These are phyloP conservation scores for Scedosporium aurantiacum DNA, from an alignment of 2,329 filamentous ascomycete species.

Conservation along the genomic window DNA sequence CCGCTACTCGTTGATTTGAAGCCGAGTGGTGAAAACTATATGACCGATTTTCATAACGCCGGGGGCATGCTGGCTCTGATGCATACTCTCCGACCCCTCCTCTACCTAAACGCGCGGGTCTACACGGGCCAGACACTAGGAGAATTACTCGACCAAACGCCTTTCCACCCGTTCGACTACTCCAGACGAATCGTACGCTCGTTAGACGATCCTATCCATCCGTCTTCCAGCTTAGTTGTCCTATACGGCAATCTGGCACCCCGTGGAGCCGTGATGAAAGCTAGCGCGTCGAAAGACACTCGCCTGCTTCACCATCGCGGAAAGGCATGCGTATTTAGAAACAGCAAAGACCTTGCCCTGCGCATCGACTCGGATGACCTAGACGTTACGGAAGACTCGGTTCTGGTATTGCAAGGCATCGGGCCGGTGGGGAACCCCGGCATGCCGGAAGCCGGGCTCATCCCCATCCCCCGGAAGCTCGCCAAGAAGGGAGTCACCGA, in stretches of 20 bases:
- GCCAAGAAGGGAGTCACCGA: constrained; percentile 66
- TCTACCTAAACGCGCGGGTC: constrained; percentile 67
- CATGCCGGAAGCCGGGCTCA: constrained; percentile 73
- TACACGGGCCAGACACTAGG: constrained; percentile 77
- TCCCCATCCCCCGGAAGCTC: constrained; percentile 61
- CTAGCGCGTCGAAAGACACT: constrained; percentile 74
- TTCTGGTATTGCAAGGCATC: constrained; percentile 78
- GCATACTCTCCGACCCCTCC: constrained; percentile 62
- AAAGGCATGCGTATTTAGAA: constrained; percentile 53
- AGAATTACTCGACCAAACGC: constrained; percentile 62
- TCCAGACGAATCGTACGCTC: background rate
- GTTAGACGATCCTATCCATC: constrained; percentile 46
- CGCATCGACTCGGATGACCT: constrained; percentile 49
- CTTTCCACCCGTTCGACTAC: constrained; percentile 54
- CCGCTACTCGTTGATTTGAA: constrained; percentile 77
- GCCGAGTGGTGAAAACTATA: constrained; percentile 77
- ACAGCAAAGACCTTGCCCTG: constrained; percentile 62
- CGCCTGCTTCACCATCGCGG: constrained; percentile 35
- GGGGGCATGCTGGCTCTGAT: constrained; percentile 77
- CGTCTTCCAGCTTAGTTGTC: constrained; percentile 70
- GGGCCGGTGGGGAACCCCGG: constrained; percentile 83
- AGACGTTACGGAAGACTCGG: constrained; percentile 47
- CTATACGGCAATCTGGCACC: constrained; percentile 76
- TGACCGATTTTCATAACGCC: constrained; percentile 82
- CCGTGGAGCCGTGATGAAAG: constrained; percentile 76